Conservation (phyloP, 805 yeast species). For the Kazachstania africana region DNA sequence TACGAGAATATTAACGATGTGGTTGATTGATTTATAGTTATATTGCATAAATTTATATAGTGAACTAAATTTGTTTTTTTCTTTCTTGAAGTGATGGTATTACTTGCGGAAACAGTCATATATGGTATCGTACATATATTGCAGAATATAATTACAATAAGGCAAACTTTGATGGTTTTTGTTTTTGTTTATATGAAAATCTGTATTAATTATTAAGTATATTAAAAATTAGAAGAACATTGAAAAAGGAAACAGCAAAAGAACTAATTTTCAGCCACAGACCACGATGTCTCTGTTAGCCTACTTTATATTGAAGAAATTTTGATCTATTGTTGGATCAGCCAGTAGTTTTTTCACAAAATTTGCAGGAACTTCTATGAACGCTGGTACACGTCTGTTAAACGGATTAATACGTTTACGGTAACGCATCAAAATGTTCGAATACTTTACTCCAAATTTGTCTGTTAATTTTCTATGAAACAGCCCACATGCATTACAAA, state of each 20-base stretch:
- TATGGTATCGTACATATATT: no score
- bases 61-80: background rate
- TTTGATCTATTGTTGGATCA: background rate
- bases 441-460: constrained; percentile 16
- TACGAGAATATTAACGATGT: constrained; percentile 2
- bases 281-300: no score
- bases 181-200: no score
- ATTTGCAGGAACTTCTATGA: constrained; percentile 13
- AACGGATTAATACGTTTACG: constrained; percentile 8
- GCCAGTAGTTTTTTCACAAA: constrained; percentile 1
- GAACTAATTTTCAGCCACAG: no score
- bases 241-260: no score
- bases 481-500: constrained; percentile 90
- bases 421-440: constrained; percentile 18
- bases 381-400: constrained; percentile 20
- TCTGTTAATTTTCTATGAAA: constrained; percentile 52
- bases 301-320: no score
- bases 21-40: constrained; percentile 5
- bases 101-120: no score
- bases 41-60: background rate
- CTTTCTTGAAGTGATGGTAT: no score
- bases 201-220: no score
- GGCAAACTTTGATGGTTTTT: no score
- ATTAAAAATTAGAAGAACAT: no score
- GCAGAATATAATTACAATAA: no score